Evolutionary conservation across 2,329 filamentous ascomycete genomes (phyloP).

Genomic region (Epicoccum sorghinum): DNA sequence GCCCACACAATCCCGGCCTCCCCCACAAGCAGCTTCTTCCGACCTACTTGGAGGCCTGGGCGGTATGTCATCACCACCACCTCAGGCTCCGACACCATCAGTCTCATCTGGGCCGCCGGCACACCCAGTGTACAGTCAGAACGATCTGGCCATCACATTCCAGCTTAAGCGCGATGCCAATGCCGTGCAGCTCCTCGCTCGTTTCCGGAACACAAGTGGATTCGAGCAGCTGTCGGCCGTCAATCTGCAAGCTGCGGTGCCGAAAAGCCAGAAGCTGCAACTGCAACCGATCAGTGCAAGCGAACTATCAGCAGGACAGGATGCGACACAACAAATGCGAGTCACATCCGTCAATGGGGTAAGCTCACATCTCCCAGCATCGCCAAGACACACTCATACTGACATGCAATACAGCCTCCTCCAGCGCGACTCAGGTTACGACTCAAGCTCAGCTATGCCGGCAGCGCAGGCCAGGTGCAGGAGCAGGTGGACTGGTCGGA

Average conservation of each 20-base stretch:
- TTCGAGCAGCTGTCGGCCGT: slow-evolving; percentile 73
- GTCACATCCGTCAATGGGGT: slow-evolving; percentile 85
- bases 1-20: slow-evolving; percentile 47
- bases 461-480: slow-evolving; percentile 72
- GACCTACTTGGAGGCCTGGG: slow-evolving; percentile 54
- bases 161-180: slow-evolving; percentile 83
- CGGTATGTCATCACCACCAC: slow-evolving; percentile 55
- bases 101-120: slow-evolving; percentile 52
- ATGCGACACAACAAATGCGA: slow-evolving; percentile 90
- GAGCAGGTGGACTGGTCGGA: slow-evolving; percentile 99
- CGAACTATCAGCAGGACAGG: slow-evolving; percentile 76
- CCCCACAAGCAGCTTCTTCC: slow-evolving; percentile 42
- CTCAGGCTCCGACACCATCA: slow-evolving; percentile 51
- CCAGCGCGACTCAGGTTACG: slow-evolving; percentile 75
- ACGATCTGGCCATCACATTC: slow-evolving; percentile 80
- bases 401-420: slow-evolving; percentile 63
- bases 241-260: slow-evolving; percentile 90
- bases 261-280: slow-evolving; percentile 94
- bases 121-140: slow-evolving; percentile 82
- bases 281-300: slow-evolving; percentile 85
- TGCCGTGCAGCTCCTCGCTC: slow-evolving; percentile 79
- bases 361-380: slow-evolving; percentile 52
- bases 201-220: slow-evolving; percentile 78
- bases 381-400: slow-evolving; percentile 18
- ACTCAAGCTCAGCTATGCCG: slow-evolving; percentile 80